These are phyloP conservation scores for Thelonectria discophora DNA, from an alignment of 2,329 filamentous ascomycete genomes.

Conservation along the genomic window DNA sequence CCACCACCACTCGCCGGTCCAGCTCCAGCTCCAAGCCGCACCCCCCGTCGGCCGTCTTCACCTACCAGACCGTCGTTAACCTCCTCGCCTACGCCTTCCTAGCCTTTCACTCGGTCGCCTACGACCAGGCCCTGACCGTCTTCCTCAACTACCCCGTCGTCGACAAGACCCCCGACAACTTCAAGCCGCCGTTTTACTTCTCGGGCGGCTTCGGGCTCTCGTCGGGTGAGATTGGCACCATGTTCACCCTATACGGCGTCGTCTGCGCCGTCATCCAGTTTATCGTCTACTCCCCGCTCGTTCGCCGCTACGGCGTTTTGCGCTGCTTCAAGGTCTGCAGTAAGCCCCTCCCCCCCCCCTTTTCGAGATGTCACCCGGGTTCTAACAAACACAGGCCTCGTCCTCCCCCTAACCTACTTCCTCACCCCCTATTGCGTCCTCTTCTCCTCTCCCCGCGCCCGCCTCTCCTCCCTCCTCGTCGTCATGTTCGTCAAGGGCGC, in stretches of 20 bases:
- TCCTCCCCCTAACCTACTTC: slow-evolving; percentile 80
- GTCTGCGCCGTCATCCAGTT: slow-evolving; percentile 86
- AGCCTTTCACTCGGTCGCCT: slow-evolving; percentile 83
- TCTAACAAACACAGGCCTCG: slow-evolving; percentile 55
- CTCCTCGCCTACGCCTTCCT: slow-evolving; percentile 82
- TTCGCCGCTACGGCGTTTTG: slow-evolving; percentile 76
- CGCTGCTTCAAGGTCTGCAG: slow-evolving; percentile 74
- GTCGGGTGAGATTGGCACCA: slow-evolving; percentile 79
- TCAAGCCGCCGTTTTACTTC: slow-evolving; percentile 80
- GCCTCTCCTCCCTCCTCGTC: slow-evolving; percentile 69
- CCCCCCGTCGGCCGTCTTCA: slow-evolving; percentile 74
- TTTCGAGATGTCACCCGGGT: not conserved
- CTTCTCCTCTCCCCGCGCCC: slow-evolving; percentile 55
- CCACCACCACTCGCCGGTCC: slow-evolving; percentile 10
- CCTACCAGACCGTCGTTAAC: slow-evolving; percentile 76
- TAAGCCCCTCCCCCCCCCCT: slow-evolving; percentile 40
- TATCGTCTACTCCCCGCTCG: slow-evolving; percentile 80
- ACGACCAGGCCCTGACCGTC: slow-evolving; percentile 87
- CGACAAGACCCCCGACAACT: slow-evolving; percentile 66
- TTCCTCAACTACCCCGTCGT: slow-evolving; percentile 81
- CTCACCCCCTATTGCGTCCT: slow-evolving; percentile 84
- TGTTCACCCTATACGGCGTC: slow-evolving; percentile 86
- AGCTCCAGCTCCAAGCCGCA: slow-evolving; percentile 25
- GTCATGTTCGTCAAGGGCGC: slow-evolving; percentile 80
- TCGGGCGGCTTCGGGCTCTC: slow-evolving; percentile 79